phyloP scores from a whole-genome alignment of 108 stramenopile species.

The Craspedostauros australis region DNA sequence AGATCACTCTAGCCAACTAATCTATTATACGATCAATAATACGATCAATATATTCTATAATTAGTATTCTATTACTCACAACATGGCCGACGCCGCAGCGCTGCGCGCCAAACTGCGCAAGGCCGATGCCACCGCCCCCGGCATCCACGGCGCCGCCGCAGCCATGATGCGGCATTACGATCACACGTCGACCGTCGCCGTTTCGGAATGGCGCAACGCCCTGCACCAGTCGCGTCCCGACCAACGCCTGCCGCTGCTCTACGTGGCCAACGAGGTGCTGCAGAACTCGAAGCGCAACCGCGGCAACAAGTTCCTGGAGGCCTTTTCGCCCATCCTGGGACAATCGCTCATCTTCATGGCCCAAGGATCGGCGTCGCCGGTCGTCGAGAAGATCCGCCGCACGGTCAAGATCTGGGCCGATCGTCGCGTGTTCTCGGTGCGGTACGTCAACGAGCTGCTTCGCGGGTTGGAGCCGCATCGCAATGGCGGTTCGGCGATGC shows the following conservation, averaged over 20 bases:
- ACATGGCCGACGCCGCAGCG: too few species aligned
- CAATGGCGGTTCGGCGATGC: conserved; percentile 9
- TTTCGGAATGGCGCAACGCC: conserved; percentile 76
- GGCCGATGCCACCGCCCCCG: conserved; percentile 39
- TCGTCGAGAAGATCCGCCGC: conserved; percentile 64
- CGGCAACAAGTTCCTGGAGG: conserved; percentile 79
- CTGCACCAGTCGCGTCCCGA: conserved; percentile 40
- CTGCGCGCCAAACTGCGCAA: too few species aligned
- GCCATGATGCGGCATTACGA: conserved; percentile 84
- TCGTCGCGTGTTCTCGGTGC: conserved; percentile 61
- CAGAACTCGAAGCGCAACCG: conserved; percentile 82
- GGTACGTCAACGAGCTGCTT: conserved; percentile 72
- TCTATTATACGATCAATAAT: too few species aligned
- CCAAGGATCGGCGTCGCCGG: conserved; percentile 24
- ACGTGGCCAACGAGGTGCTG: conserved; percentile 84
- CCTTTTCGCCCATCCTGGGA: conserved; percentile 65
- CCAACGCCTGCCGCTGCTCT: conserved; percentile 67
- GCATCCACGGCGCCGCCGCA: conserved; percentile 60
- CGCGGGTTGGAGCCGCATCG: conserved; percentile 62
- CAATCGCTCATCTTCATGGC: conserved; percentile 57
- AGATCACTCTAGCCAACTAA: too few species aligned
- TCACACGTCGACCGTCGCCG: conserved; percentile 47
- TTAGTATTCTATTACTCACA: too few species aligned
- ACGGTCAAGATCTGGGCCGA: conserved; percentile 87
- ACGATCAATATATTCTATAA: too few species aligned